Evolutionary conservation across 345 rosid genomes (phyloP), one percentile per base, ranked within the genome.

Genomic region (Theobroma cacao): DNA sequence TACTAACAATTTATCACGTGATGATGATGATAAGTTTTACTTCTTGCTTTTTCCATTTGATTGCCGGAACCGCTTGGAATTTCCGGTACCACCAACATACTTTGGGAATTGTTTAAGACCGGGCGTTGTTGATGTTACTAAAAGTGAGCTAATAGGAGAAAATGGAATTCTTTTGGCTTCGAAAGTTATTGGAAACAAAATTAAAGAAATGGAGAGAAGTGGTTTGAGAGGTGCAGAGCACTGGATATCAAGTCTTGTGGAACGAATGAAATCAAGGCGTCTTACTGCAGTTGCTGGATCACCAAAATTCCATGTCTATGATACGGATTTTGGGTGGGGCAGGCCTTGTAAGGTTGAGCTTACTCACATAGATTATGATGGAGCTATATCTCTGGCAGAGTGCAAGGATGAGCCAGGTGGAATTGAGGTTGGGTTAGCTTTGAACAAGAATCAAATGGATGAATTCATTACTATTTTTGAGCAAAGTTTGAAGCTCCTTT

Each of bases 291-390:
- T 79, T 17, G 34, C 75, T 0, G 91, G 91, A 31, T 86, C 89
- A 20, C 91, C 91, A 0, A 88, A 84, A 30, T 48, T 87, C 77
- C 73, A 58, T 28, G 69, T 89, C 6, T 85, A 85, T 6, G 75
- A 60, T 18, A 77, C 83, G 17, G 85, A 87, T 77, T 89, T 87
- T 26, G 92, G 92, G 65, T 85, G 87, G 88, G 89, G 89, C 0
- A 76, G 80, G 76, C 87, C 92, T 0, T 52, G n/a, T 76, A 87
- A 85, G 79, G 81, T 80, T 18, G 90, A 87, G 69, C 82, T 84
- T 48, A 31, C 79, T 7, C 81, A 87, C 30, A 79, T 79, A 22
- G 87, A 82, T 41, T 4, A 26, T 43, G 61, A 5, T 14, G 72
- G 73, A 9, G 79, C 75, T 0, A 38, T 84, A 24, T 84, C 87